Percentiles rank a stretch among this genome's conserved stretches.
phyloP scores from a whole-genome alignment of 177 flowering plant species.

The Vitis hybrid region DNA sequence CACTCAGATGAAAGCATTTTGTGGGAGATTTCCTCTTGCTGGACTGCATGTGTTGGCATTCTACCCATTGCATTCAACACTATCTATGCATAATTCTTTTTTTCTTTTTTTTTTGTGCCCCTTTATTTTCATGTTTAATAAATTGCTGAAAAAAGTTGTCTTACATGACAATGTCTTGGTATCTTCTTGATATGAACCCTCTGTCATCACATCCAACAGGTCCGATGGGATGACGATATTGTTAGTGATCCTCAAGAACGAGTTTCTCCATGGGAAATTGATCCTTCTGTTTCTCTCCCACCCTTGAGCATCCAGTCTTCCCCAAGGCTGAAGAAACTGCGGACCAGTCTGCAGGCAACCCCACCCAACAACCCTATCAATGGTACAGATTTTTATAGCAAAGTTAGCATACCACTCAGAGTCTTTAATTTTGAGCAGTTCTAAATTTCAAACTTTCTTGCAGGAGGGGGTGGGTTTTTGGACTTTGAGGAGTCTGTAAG shows the following conservation, averaged over 20 bases:
- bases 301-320: slow-evolving; percentile 69
- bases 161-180: not conserved
- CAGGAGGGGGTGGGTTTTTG: slow-evolving; percentile 50
- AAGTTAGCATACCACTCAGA: not conserved
- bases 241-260: slow-evolving; percentile 57
- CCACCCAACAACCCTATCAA: slow-evolving; percentile 44
- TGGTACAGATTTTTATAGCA: slow-evolving; percentile 33
- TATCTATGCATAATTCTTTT: too few relatives aligned
- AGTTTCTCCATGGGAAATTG: slow-evolving; percentile 94
- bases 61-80: too few relatives aligned
- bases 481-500: slow-evolving; percentile 77
- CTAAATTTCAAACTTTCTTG: slow-evolving; percentile 15
- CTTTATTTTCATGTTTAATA: too few relatives aligned
- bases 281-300: slow-evolving; percentile 62
- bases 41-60: too few relatives aligned
- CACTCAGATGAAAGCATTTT: too few relatives aligned
- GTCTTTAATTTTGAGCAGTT: not conserved
- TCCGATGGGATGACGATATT: slow-evolving; percentile 79
- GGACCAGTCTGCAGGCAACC: slow-evolving; percentile 47
- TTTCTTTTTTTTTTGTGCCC: too few relatives aligned
- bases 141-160: not conserved
- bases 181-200: too few relatives aligned
- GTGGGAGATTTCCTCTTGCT: too few relatives aligned
- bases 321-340: slow-evolving; percentile 74
- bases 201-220: slow-evolving; percentile 45